A percentile compares a stretch with the other conserved stretches of the same genome.
Evolutionary conservation across 345 rosid species (phyloP).

Genomic region (Heritiera littoralis): DNA sequence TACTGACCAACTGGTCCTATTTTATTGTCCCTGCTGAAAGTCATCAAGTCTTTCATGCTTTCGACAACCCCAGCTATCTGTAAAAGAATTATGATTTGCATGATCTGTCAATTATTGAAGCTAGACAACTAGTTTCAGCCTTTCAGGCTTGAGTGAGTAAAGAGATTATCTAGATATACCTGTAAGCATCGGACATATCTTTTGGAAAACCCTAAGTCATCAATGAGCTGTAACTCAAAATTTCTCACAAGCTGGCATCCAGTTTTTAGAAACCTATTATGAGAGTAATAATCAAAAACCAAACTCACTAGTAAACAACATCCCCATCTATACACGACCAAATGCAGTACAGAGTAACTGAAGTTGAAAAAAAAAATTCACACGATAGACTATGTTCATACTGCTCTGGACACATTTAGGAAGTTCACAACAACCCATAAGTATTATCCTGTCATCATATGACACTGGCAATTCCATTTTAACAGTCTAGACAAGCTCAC

Average conservation of each 20-base stretch:
- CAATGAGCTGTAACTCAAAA: not conserved
- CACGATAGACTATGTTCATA: not conserved
- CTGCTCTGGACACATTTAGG: not conserved
- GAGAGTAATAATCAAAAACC: not conserved
- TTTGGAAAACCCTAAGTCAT: slow-evolving; percentile 2
- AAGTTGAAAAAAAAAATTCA: not conserved
- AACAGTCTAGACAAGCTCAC: not conserved
- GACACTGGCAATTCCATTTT: not conserved
- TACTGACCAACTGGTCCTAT: slow-evolving; percentile 4
- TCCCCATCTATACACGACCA: too few species aligned
- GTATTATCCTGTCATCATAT: not conserved
- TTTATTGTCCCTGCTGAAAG: slow-evolving; percentile 5
- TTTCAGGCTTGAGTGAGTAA: not conserved
- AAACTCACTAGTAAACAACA: not conserved
- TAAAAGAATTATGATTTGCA: not conserved
- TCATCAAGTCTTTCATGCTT: slow-evolving; percentile 7
- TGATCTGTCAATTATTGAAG: not conserved
- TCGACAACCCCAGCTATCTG: not conserved
- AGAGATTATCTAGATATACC: not conserved
- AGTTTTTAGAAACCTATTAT: not conserved
- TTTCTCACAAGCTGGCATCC: not conserved
- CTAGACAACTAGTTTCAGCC: not conserved
- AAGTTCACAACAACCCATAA: too few species aligned
- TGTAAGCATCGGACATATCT: not conserved
- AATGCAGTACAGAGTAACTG: too few species aligned